Base-by-base conservation (phyloP, 176 grass and related monocot species). In the Cymbopogon citratus region DNA sequence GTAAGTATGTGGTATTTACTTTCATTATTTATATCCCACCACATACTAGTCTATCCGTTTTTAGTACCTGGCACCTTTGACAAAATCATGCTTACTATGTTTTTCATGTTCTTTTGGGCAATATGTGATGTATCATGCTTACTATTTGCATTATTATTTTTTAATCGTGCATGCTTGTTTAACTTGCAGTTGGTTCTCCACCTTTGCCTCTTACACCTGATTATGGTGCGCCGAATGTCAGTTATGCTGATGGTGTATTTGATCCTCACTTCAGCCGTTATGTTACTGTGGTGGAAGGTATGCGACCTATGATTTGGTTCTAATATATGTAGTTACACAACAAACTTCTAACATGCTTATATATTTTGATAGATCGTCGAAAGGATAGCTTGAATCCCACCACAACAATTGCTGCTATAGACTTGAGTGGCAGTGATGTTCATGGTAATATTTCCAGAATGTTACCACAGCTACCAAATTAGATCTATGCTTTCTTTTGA, bases 181-280 rank as follows among this genome's bases (percentile, higher is more conserved):
- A 27, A 21, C 25, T 56, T 91, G 19, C 85, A 84, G 89, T 12
- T 92, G 90, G 52, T 77, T 36, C 19, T 35, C 56, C 73, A 11
- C 92, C 92, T 69, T 31, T 87, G 63, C 92, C 95, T 79, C 74
- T 94, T 77, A 94, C 95, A 85, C 95, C 92, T 4, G 92, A 98
- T 87, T 94, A 94, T 91, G 81, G 88, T 79, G 92, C 77, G 15
- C 80, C 90, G 9, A 31, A 76, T 12, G 86, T 98, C 54, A 74
- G 83, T 90, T 98, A 92, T 87, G 95, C 92, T 75, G 95, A 98
- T 91, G 95, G 95, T 33, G 88, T 89, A 61, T 98, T 94, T 84
- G 92, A 98, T 86, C 87, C 88, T 78, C 90, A 91, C 89, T 98
- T 92, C 66, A 67, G 69, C 81, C 90, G 92, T 87, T 98, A 89